A percentile compares a stretch with the other conserved stretches of the same genome.
These are phyloP conservation scores for Colletotrichum graminicola DNA, from an alignment of 2,329 filamentous ascomycete genomes.

Conservation along the genomic window DNA sequence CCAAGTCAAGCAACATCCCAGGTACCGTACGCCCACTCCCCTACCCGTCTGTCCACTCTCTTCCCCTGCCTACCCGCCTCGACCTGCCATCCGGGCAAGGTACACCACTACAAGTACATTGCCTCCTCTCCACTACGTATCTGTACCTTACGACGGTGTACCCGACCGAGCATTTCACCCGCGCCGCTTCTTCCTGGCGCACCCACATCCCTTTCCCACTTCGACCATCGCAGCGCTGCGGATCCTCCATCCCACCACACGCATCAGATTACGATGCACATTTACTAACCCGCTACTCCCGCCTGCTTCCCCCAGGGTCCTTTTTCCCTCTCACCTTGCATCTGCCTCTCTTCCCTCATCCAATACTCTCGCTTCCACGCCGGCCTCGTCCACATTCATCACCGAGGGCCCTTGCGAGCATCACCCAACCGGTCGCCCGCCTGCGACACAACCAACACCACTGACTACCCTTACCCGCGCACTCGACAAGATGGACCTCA, in stretches of 20 bases:
- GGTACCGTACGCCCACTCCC: conserved; percentile 11
- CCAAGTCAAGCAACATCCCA: background rate
- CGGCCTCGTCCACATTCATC: conserved; percentile 22
- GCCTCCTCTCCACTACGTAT: background rate
- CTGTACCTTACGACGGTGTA: background rate
- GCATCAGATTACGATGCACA: conserved; percentile 36
- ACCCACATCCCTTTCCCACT: conserved; percentile 19
- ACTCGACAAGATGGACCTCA: conserved; percentile 43
- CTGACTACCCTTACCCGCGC: conserved; percentile 11
- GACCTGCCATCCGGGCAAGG: background rate
- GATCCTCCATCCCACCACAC: conserved; percentile 21
- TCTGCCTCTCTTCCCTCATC: background rate
- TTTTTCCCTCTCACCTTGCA: conserved; percentile 3
- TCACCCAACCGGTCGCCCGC: conserved; percentile 15
- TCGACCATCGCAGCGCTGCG: conserved; percentile 6
- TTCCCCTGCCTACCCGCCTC: background rate
- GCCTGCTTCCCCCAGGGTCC: conserved; percentile 11
- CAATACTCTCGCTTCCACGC: conserved; percentile 9
- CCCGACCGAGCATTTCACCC: background rate
- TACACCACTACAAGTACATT: background rate
- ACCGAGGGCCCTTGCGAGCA: conserved; percentile 31
- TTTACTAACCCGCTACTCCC: conserved; percentile 41
- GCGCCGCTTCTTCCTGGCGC: conserved; percentile 17
- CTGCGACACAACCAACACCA: conserved; percentile 11
- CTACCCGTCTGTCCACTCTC: background rate